Evolutionary conservation across 208 protist genomes (phyloP), one percentile per base, ranked within the genome.

Genomic region (Trypanosoma melophagium): DNA sequence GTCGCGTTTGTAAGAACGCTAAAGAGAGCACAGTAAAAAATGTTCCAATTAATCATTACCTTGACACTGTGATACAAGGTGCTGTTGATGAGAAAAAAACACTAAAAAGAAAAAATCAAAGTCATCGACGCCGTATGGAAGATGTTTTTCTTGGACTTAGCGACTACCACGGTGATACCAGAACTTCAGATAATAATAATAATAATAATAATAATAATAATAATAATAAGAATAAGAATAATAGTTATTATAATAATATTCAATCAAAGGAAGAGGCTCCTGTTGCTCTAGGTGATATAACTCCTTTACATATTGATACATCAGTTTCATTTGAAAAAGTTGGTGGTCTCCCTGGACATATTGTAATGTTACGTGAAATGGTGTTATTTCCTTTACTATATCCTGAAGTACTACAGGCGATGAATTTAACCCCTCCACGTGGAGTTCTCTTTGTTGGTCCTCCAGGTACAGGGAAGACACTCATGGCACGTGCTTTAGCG

Each of bases 381-480:
- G 86, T 96, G 60, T 73, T 96, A 35, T 85, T 92, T 38, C 92
- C 92, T 28, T 63, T 95, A 24, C 59, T 92, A 12, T 91, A 94
- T 65, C 85, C 88, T 8, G 74, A 88, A 16, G 24, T 96, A 38
- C 71, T 94, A 28, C 57, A 71, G 51, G 51, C 65, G 44, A 71
- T 90, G 44, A 79, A 83, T 47, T 64, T 95, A 28, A 76, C 49
- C 5, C 84, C 79, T 87, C 98, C 78, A 90, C 98, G 79, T 96
- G 98, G 98, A 16, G 97, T 99, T 21, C 87, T 99, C 17, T 94
- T 99, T 45, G 99, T 99, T 63, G 99, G 99, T 0, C 98, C 98
- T 14, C 99, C 99, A 13, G 99, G 99, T 21, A 99, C 98, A 0
- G 99, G 99, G 24, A 99, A 99, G 82, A 99, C 99, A 3, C 84